Percentiles rank a stretch among this genome's conserved stretches.
Conservation (phyloP, 2,329 filamentous ascomycete species). For the Xylaria sp. region DNA sequence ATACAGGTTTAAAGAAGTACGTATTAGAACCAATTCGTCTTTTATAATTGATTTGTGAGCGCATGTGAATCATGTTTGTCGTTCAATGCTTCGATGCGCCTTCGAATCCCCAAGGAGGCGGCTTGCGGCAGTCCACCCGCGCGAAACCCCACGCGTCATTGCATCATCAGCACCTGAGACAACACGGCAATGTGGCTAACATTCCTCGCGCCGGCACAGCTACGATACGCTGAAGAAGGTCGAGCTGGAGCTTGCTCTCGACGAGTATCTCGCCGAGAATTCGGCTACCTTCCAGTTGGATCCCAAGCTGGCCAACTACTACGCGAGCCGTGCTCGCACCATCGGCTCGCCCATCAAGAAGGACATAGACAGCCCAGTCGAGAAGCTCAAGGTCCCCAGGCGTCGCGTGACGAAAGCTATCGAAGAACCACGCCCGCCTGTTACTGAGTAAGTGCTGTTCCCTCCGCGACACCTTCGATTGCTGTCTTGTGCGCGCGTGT, state of each 20-base stretch:
- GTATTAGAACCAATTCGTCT: slow-evolving; percentile 49
- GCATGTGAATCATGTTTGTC: not conserved
- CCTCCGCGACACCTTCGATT: slow-evolving; percentile 46
- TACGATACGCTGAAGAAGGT: slow-evolving; percentile 78
- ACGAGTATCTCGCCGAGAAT: slow-evolving; percentile 77
- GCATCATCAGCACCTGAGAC: slow-evolving; percentile 36
- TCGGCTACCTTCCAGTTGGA: slow-evolving; percentile 71
- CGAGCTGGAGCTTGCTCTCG: slow-evolving; percentile 80
- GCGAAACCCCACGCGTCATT: slow-evolving; percentile 39
- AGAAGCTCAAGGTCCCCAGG: slow-evolving; percentile 42
- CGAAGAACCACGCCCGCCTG: slow-evolving; percentile 76
- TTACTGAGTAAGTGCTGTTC: slow-evolving; percentile 76
- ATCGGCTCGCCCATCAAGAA: slow-evolving; percentile 62
- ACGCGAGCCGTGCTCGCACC: slow-evolving; percentile 70
- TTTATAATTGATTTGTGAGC: slow-evolving; percentile 6
- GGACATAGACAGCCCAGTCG: slow-evolving; percentile 41
- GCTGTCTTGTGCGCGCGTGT: slow-evolving; percentile 12
- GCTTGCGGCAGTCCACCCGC: slow-evolving; percentile 38
- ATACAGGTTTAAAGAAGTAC: slow-evolving; percentile 77
- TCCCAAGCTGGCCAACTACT: slow-evolving; percentile 77
- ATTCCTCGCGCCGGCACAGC: slow-evolving; percentile 55
- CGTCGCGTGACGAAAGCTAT: slow-evolving; percentile 54
- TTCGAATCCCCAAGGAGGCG: slow-evolving; percentile 25
- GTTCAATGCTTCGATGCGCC: slow-evolving; percentile 18
- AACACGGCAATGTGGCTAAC: slow-evolving; percentile 37